Base-by-base conservation (phyloP, 2,329 filamentous ascomycete genomes). In the Fusarium ambrosium region DNA sequence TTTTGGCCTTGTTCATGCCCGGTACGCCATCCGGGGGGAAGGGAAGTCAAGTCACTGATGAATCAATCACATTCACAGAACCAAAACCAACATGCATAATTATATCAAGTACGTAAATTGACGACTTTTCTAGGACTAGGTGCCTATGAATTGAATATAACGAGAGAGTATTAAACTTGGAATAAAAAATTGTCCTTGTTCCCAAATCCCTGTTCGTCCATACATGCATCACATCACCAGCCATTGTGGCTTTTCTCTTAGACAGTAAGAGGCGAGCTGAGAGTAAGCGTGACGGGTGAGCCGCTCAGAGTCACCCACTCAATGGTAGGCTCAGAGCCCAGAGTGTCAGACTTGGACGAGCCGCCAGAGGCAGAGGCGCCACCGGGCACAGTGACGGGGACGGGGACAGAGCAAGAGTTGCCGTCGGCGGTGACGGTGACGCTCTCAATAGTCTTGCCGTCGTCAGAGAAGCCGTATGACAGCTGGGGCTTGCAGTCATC, bases 321-420 rank as follows among this genome's bases (percentile, higher is more conserved):
- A 10, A 74, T 74, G 1, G 72, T 64, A 24, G 72, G 72, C 32
- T 74, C 72, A n/a, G 62, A 41, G 14, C 72, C 72, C 20, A 74
- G 39, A n/a, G 32, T 39, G 18, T 74, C 72, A 13, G 65, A 13
- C 2, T 6, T 22, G 10, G 48, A 53, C 5, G 48, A 53, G 16
- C 48, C 48, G 48, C 48, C 48, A 13, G 48, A 53, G 10, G 48
- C 48, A n/a, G 45, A 37, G 6, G 60, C 41, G 13, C 72, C 72
- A 10, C 70, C 68, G 3, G 68, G 45, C 18, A 74, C 56, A 18
- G 72, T 74, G 9, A 74, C 62, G 2, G 72, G 72, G 8, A 74
- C 43, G 2, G 72, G 68, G 3, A 62, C 65, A 32, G 62, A 43
- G 58, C 72, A 74, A 8, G 37, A 36, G 55, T 74, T 73, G 41